Evolutionary conservation across 768 basidiomycete genomes (phyloP).

Genomic region (Pluteus cervinus): DNA sequence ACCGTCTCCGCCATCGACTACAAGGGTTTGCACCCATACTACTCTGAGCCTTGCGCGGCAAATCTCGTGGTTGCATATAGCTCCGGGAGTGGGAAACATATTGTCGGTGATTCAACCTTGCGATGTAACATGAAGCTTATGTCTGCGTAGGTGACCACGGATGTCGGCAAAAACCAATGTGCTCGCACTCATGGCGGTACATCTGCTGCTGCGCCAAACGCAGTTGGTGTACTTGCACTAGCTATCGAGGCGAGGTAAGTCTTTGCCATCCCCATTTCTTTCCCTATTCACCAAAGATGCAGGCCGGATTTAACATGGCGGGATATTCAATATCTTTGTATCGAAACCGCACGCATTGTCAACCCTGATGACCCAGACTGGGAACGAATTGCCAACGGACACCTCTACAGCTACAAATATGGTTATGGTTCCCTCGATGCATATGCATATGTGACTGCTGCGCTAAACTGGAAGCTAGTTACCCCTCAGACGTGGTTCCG

Average conservation of each 20-base stretch:
- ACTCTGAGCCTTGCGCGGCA: conserved; percentile 96
- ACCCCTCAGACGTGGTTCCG: conserved; percentile 93
- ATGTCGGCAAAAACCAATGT: conserved; percentile 81
- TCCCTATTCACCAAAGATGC: conserved; percentile 6
- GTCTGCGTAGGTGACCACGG: conserved; percentile 78
- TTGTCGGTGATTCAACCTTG: conserved; percentile 49
- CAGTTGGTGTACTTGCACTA: conserved; percentile 88
- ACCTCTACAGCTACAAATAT: conserved; percentile 81
- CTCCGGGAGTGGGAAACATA: conserved; percentile 89
- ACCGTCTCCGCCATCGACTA: conserved; percentile 95
- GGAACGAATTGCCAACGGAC: conserved; percentile 72
- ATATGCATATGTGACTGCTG: conserved; percentile 73
- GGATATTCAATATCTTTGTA: conserved; percentile 87
- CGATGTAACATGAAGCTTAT: conserved; percentile 5
- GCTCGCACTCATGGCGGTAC: conserved; percentile 87
- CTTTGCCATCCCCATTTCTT: conserved; percentile 3
- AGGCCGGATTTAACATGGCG: conserved; percentile 97
- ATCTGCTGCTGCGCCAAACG: conserved; percentile 96
- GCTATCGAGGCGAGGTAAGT: conserved; percentile 79
- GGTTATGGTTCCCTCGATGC: conserved; percentile 90
- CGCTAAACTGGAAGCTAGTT: conserved; percentile 77
- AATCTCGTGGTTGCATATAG: conserved; percentile 96
- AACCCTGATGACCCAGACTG: conserved; percentile 92
- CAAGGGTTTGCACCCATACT: conserved; percentile 91
- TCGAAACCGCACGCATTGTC: conserved; percentile 69